Evolutionary conservation across 228 moss, liverwort and hornwort species (phyloP), one percentile per base, ranked within the genome.

Genomic region (Sphagnum magellanicum): DNA sequence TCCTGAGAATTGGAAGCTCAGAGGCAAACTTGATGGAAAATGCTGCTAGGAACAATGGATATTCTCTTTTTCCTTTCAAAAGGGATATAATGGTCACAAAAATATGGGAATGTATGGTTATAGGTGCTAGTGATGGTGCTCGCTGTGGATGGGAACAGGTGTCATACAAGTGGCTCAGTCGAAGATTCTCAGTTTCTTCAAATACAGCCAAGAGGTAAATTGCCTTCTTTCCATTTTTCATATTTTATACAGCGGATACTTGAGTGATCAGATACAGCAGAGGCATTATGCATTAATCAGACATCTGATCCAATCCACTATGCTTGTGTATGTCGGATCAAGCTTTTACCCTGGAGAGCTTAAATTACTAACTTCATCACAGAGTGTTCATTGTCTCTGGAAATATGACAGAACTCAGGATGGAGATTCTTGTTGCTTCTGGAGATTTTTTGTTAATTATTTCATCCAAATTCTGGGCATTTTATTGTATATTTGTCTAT

Each of bases 121-220:
- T 32, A 32, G 32, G 32, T 32, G 32, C 32, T 32, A 32, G 32
- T 55, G 55, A 55, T 55, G 14, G 51, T 66, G 47, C 63, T 66
- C 48, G n/a, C 6, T 46, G 66, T 80, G 63, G 76, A 60, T 60
- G 74, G 78, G 52, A 60, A 63, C 91, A 97, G 97, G 90, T 98
- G 32, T 98, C 93, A 50, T 98, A 93, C 70, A 98, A 98, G 76
- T 98, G 93, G 97, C 81, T 98, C 75, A 93, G 97, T 75, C 84
- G 93, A 71, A 88, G 84, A 53, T 98, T 90, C 70, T 91, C 82
- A 8, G 74, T 98, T 59, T 79, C 93, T 15, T 93, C 97, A 51
- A 91, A 91, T 74, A 72, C 82, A 71, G 91, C 97, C 59, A 98
- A 93, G 81, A 87, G 97, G 97, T 98, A 79, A 8, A 4, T 2